Base-by-base conservation (phyloP, 2,329 filamentous ascomycete genomes). In the Claviceps humidiphila region DNA sequence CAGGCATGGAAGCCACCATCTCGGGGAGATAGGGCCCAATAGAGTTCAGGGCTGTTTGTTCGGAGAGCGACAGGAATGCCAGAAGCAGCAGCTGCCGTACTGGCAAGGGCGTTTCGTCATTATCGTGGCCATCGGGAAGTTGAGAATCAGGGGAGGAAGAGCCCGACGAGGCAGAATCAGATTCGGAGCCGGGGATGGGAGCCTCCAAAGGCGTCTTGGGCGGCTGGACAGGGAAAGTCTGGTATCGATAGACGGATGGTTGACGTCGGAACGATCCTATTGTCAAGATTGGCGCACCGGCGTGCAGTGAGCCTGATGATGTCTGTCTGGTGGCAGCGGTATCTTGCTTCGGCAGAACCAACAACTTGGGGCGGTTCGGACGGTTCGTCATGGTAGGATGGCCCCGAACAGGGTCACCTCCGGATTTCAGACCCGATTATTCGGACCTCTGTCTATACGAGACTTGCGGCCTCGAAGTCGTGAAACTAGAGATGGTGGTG, bases 21-120 rank as follows among this genome's bases (percentile, higher is more conserved):
- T 89, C 81, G 0, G 93, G 93, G 1, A 98, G 79, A 67, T 98
- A 98, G 1, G 93, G 93, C 11, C 85, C 87, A 62, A 98, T 96
- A 22, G 89, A 95, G 68, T 98, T 98, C 63, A 98, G 78, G 0
- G 93, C 93, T 0, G 91, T 97, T 73, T 98, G 93, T 66, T 98
- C 93, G 51, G 87, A 86, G 22, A 98, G 76, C 6, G 90, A 90
- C 55, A 98, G 87, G 58, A 96, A 72, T 1, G 91, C 91, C 38
- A 98, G 74, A 13, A 97, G 79, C 5, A 82, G 77, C 55, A 98
- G 83, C 71, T 97, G 93, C 58, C 76, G 81, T 58, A 81, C 81
- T 0, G 93, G 93, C 17, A 98, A 71, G 0, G 91, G 90, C 1
- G 88, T 87, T 58, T 80, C 76, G 57, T 76, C 69, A 56, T 72